Conservation (phyloP, 2,329 filamentous ascomycete genomes). For the Macroventuria anomochaeta region DNA sequence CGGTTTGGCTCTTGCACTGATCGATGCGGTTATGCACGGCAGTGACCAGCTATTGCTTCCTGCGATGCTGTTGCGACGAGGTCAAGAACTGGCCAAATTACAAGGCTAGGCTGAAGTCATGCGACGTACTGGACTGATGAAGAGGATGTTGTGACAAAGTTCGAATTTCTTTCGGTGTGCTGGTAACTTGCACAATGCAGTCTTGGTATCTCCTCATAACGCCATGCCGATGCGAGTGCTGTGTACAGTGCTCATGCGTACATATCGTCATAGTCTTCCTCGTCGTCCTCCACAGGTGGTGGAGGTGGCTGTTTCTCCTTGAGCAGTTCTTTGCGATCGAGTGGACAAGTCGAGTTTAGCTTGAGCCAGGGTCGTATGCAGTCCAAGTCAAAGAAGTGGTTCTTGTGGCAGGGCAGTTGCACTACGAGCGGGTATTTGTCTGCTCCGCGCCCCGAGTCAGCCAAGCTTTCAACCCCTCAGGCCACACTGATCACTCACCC, state of each 20-base stretch:
- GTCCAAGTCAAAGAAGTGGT: constrained; percentile 69
- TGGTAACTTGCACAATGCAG: neutral
- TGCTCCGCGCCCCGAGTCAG: constrained; percentile 34
- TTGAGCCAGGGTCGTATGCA: constrained; percentile 70
- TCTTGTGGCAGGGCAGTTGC: constrained; percentile 65
- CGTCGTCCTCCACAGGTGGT: constrained; percentile 58
- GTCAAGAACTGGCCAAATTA: constrained; percentile 11
- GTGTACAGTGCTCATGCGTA: constrained; percentile 48
- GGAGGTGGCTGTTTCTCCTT: constrained; percentile 56
- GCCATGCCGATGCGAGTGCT: neutral
- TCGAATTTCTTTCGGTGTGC: neutral
- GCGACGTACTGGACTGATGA: neutral
- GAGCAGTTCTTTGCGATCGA: constrained; percentile 65
- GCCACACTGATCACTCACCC: constrained; percentile 46
- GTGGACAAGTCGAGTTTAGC: constrained; percentile 67
- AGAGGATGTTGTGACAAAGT: neutral
- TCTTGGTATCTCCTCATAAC: neutral
- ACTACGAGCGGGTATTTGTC: constrained; percentile 69
- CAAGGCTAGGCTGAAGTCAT: neutral
- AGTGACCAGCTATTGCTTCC: constrained; percentile 21
- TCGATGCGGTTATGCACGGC: constrained; percentile 20
- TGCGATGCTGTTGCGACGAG: constrained; percentile 8
- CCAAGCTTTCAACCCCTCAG: constrained; percentile 4
- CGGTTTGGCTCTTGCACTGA: constrained; percentile 24
- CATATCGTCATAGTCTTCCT: constrained; percentile 60